These are phyloP conservation scores for Fusarium graminum DNA, from an alignment of 2,329 filamentous ascomycete genomes.

Conservation along the genomic window DNA sequence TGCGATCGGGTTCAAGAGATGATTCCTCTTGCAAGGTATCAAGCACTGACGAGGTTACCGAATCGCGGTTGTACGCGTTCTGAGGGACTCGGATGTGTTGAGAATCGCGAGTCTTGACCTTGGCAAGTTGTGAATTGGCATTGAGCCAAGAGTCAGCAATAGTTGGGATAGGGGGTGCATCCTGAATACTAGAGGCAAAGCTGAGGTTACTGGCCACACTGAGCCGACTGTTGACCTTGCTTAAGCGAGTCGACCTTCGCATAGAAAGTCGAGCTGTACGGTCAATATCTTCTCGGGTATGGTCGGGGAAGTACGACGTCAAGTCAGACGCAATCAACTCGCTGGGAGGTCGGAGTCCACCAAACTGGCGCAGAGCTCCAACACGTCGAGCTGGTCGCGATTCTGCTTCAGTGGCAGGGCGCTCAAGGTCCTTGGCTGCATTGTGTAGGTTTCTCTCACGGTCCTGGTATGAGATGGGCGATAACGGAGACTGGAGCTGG, in stretches of 20 bases:
- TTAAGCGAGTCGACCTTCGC: conserved; percentile 88
- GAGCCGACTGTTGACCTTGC: conserved; percentile 90
- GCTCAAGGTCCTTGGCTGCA: conserved; percentile 69
- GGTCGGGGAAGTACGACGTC: conserved; percentile 96
- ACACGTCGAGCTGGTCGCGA: conserved; percentile 62
- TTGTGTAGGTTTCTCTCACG: conserved; percentile 76
- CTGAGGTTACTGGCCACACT: conserved; percentile 95
- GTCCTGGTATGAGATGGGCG: conserved; percentile 80
- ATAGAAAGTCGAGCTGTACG: conserved; percentile 94
- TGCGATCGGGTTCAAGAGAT: conserved; percentile 85
- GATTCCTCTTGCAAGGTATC: conserved; percentile 94
- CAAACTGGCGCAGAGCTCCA: conserved; percentile 79
- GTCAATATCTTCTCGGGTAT: conserved; percentile 93
- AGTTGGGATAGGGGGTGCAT: conserved; percentile 93
- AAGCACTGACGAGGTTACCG: conserved; percentile 87
- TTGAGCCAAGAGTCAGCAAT: conserved; percentile 95
- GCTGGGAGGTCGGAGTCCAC: conserved; percentile 91
- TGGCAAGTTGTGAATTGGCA: conserved; percentile 55
- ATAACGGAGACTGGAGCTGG: conserved; percentile 84
- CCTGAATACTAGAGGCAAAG: conserved; percentile 89
- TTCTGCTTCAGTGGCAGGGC: conserved; percentile 64
- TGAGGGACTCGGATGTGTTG: conserved; percentile 62
- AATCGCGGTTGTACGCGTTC: conserved; percentile 77
- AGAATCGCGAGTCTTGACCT: conserved; percentile 60
- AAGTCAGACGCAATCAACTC: conserved; percentile 97